Evolutionary conservation across 495 filamentous ascomycete genomes (phyloP).

Genomic region (Xanthoparmelia taractica): DNA sequence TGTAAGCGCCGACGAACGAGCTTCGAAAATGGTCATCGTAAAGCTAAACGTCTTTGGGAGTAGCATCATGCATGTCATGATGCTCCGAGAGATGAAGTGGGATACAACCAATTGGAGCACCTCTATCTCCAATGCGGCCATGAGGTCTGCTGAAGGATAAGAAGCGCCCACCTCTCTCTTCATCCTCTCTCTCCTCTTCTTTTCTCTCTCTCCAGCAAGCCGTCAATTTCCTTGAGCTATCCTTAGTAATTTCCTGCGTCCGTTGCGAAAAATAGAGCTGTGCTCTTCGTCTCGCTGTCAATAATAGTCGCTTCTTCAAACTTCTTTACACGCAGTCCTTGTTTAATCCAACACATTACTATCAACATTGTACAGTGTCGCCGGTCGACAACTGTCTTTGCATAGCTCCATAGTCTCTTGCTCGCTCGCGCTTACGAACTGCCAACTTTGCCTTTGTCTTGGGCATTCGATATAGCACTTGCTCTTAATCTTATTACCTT

Average conservation of each 20-base stretch:
- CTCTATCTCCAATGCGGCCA: conserved; percentile 8
- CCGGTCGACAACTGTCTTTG: conserved; percentile 43
- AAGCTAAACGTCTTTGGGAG: conserved; percentile 1
- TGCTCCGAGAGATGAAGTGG: neutral
- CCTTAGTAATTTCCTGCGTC: conserved; percentile 30
- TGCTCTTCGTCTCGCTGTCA: conserved; percentile 31
- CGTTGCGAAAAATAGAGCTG: conserved; percentile 24
- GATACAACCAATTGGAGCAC: neutral
- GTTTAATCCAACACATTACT: conserved; percentile 29
- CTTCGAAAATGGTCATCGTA: neutral
- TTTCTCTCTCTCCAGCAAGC: conserved; percentile 67
- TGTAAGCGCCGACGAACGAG: conserved; percentile 9
- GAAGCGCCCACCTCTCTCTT: conserved; percentile 31
- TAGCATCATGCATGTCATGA: conserved; percentile 23
- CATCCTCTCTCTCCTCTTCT: conserved; percentile 37
- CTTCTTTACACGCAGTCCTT: conserved; percentile 1
- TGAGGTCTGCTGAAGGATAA: conserved; percentile 16
- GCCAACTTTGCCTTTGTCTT: conserved; percentile 3
- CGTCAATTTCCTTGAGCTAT: conserved; percentile 59
- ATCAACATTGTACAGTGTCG: conserved; percentile 37
- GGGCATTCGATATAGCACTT: conserved; percentile 18
- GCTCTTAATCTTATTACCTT: conserved; percentile 17
- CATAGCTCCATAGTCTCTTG: conserved; percentile 52
- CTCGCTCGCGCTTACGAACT: conserved; percentile 38
- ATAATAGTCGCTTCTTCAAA: conserved; percentile 21